Evolutionary conservation across 441 rosid species (phyloP), one percentile per base, ranked within the genome.

Genomic region (Adansonia gregorii): DNA sequence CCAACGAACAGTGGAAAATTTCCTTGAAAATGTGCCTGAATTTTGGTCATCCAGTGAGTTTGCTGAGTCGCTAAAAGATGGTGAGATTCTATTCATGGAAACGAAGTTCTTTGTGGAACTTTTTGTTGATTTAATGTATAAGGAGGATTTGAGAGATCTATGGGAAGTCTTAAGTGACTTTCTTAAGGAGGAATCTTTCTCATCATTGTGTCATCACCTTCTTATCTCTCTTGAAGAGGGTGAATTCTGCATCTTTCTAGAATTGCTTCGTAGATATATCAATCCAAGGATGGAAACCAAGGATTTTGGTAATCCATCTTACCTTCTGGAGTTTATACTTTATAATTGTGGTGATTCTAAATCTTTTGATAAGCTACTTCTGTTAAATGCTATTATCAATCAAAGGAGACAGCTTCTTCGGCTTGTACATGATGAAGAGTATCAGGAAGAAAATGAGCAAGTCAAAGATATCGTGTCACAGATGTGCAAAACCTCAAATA

Each of bases 21-120:
- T 94, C 78, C 75, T 94, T 0, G 90, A 92, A 51, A 84, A 95
- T 72, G 93, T 95, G 73, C 98, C 97, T 45, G 97, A 95, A 3
- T 95, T 94, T 76, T 94, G 99, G 99, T 90, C 94, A 0, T 95
- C 99, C 14, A 73, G 63, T 75, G 97, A 94, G 85, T 94, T 95
- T 82, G 88, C 94, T 6, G 94, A 91, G 20, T 88, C 97, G 0
- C 82, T 94, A 60, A 89, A 83, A 82, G 97, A 93, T 78, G 97
- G 97, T 15, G 88, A 90, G 80, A 88, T 94, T 82, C 82, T 93
- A 43, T 85, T 58, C 12, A 77, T 88, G 45, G 98, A 94, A 79
- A 82, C 80, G 1, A 82, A 90, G 14, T 95, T 87, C 87, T 95
- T 95, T 78, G 45, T 84, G 8, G 89, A 92, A 22, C 79, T 90